Evolutionary conservation across 164 flowering plant species (phyloP).

Genomic region (Dillenia turbinata): DNA sequence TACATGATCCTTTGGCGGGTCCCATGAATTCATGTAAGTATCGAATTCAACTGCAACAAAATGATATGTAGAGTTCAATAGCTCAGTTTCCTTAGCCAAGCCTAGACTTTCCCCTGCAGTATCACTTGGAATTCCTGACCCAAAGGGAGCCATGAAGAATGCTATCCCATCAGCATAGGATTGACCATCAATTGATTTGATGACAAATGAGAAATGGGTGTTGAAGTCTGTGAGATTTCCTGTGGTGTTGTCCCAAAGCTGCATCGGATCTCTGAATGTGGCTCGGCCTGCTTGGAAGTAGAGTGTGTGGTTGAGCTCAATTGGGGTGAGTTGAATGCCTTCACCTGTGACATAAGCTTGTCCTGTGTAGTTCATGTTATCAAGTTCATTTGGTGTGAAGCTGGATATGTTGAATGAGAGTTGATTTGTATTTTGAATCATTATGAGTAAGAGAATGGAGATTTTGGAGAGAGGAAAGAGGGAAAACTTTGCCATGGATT

Average conservation of each 20-base stretch:
- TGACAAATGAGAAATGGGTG: constrained; percentile 41
- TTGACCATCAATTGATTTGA: constrained; percentile 10
- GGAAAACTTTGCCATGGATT: neutral
- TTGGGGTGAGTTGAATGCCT: constrained; percentile 23
- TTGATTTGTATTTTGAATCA: constrained; percentile 12
- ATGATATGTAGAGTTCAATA: constrained; percentile 3
- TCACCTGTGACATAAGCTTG: constrained; percentile 9
- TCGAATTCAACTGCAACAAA: constrained; percentile 50
- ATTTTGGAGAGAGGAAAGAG: constrained; percentile 1
- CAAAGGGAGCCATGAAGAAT: constrained; percentile 47
- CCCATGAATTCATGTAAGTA: constrained; percentile 24
- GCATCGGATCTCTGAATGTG: constrained; percentile 23
- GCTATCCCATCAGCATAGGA: constrained; percentile 41
- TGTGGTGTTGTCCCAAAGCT: constrained; percentile 33
- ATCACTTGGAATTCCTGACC: constrained; percentile 15
- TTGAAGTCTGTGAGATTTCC: constrained; percentile 35
- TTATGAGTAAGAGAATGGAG: constrained; percentile 4
- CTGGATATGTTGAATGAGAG: constrained; percentile 23
- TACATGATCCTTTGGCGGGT: constrained; percentile 33
- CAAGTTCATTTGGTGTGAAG: constrained; percentile 4
- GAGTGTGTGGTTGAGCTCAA: constrained; percentile 4
- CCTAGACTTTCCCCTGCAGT: constrained; percentile 24
- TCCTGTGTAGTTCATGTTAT: constrained; percentile 7
- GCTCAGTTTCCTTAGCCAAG: constrained; percentile 7
- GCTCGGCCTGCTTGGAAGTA: constrained; percentile 27